Evolutionary conservation across 495 filamentous ascomycete species (phyloP), one percentile per base, ranked within the genome.

Genomic region (Tuber umbilicatum): DNA sequence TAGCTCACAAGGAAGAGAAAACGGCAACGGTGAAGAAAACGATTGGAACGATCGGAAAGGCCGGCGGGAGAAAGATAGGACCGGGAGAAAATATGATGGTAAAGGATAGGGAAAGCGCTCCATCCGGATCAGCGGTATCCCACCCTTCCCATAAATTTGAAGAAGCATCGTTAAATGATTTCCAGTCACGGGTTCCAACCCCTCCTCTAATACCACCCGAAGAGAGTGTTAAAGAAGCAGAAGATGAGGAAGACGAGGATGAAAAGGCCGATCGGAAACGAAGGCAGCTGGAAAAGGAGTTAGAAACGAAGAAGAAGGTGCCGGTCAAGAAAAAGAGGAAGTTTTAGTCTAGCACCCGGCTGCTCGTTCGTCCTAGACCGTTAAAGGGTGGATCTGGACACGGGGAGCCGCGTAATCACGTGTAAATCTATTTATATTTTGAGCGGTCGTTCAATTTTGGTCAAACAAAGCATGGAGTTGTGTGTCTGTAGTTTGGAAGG

Each of bases 41-140:
- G 21, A 82, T 87, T 68, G 90, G 89, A 0, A 85, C 85, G 60
- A 89, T 88, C 45, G 91, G 90, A 3, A 85, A 85, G 45, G 85
- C 97, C 69, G 86, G 85, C 72, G 87, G 91, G 10, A 89, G 91
- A 76, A 93, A 97, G 80, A 92, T 92, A 5, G 90, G 97, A 87
- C 97, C 42, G 40, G 68, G 38, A 17, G 74, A 74, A 55, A 14
- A 42, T 39, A 70, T 70, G 35, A 74, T 27, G 76, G 69, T 40
- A 19, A 64, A 77, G 42, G 75, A 68, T 55, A 38, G 70, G 50
- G 69, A 76, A 2, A 12, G 23, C 23, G 64, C 40, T 45, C 40
- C 40, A 10, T 16, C 45, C 17, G 68, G 67, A 38, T 68, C 40
- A 55, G 23, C 73, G 42, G 64, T 73, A 68, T 60, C 23, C 69